phyloP scores from a whole-genome alignment of 768 basidiomycete genomes.

The Terana coerulea region DNA sequence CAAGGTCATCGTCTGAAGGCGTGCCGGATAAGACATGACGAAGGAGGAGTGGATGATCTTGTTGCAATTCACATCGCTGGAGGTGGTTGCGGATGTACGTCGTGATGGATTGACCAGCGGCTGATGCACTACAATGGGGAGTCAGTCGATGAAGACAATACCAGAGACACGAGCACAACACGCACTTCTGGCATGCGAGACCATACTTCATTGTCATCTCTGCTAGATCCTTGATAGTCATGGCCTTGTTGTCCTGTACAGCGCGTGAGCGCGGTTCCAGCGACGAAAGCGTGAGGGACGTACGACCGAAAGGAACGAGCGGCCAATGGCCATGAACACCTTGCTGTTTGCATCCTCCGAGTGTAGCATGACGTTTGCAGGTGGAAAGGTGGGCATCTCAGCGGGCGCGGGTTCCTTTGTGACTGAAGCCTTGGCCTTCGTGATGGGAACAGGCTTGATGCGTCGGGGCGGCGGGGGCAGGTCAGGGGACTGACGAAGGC shows the following conservation, averaged over 20 bases:
- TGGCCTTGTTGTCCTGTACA: slow-evolving; percentile 69
- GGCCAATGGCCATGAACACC: slow-evolving; percentile 69
- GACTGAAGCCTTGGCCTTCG: slow-evolving; percentile 16
- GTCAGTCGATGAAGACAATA: slow-evolving; percentile 11
- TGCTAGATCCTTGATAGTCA: slow-evolving; percentile 84
- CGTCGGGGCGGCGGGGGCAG: slow-evolving; percentile 26
- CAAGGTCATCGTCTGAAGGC: slow-evolving; percentile 66
- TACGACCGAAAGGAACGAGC: slow-evolving; percentile 72
- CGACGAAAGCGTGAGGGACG: slow-evolving; percentile 26
- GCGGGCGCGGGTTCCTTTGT: slow-evolving; percentile 16
- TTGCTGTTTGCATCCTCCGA: slow-evolving; percentile 70
- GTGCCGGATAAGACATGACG: slow-evolving; percentile 73
- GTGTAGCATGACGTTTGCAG: slow-evolving; percentile 62
- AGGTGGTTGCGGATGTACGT: slow-evolving; percentile 77
- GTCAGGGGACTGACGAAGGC: slow-evolving; percentile 45
- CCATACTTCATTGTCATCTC: slow-evolving; percentile 64
- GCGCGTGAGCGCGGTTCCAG: slow-evolving; percentile 14
- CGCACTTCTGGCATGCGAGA: slow-evolving; percentile 73
- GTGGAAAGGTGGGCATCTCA: slow-evolving; percentile 47
- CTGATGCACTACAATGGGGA: slow-evolving; percentile 51
- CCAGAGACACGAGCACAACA: slow-evolving; percentile 10
- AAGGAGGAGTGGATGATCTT: slow-evolving; percentile 71
- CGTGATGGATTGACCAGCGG: slow-evolving; percentile 78
- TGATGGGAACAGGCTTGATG: slow-evolving; percentile 29
- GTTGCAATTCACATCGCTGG: slow-evolving; percentile 63